Evolutionary conservation across 495 filamentous ascomycete species (phyloP), one percentile per base, ranked within the genome.

Genomic region (Cercophora scortea): DNA sequence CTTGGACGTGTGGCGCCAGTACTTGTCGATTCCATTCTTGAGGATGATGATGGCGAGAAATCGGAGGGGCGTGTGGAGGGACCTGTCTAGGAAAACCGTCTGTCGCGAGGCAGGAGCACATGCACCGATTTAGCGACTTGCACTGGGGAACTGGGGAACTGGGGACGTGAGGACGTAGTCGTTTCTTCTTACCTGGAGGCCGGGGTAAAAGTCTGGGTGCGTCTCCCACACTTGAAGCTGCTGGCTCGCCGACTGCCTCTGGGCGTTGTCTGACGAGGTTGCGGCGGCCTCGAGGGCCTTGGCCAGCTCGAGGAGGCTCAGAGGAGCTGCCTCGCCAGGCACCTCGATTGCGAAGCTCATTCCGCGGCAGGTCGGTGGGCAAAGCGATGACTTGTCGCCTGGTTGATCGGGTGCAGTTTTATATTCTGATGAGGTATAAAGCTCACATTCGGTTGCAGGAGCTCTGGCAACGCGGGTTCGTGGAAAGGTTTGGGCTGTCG

Each of bases 1-100:
- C 55, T 65, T 73, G 13, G 86, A 78, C 4, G 80, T 83, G 40
- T 59, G 83, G 80, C 93, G 79, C 93, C 93, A 98, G 65, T 88
- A 89, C 65, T 86, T 90, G 60, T 96, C 92, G 61, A 96, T 88
- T 25, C 89, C 93, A 66, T 96, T 95, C 65, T 96, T 96, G 49
- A 98, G 72, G 61, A 94, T 88, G 54, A 96, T 96, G 47, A 96
- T 83, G 15, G 90, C 83, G n/a, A 95, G 79, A 64, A 93, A 88
- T 47, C 93, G 85, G 41, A 89, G 77, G 58, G 91, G 84, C 12
- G 76, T 60, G 10, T 89, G 88, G 1, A 91, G 71, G 6, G 78
- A 78, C 42, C 82, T 81, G 67, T 96, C 87, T 44, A 95, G 70
- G 63, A 89, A 96, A 7, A 86, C 78, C 50, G 85, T 80, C 85